A percentile compares a stretch with the other conserved stretches of the same genome.
These are phyloP conservation scores for Trichophyton simii DNA, from an alignment of 2,329 filamentous ascomycete species.

Conservation along the genomic window DNA sequence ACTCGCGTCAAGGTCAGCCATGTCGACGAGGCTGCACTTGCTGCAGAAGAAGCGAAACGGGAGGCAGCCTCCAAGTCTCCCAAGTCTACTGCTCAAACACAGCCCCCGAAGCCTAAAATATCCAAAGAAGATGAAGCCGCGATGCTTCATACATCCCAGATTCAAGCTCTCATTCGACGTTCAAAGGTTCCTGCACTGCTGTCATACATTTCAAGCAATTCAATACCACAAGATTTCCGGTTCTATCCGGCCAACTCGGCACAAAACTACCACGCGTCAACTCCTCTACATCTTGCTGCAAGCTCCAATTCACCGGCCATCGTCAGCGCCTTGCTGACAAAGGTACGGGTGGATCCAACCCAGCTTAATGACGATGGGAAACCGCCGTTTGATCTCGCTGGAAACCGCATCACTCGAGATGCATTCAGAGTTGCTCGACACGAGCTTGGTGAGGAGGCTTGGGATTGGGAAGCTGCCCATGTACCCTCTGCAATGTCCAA, in stretches of 20 bases:
- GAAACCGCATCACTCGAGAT: constrained; percentile 74
- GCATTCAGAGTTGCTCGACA: constrained; percentile 79
- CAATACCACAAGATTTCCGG: constrained; percentile 55
- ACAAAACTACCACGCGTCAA: constrained; percentile 67
- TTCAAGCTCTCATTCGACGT: constrained; percentile 75
- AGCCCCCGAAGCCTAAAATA: constrained; percentile 44
- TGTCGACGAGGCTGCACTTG: constrained; percentile 54
- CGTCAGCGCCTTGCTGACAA: constrained; percentile 62
- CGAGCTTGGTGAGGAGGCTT: constrained; percentile 63
- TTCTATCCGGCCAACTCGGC: constrained; percentile 58
- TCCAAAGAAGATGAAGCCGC: constrained; percentile 76
- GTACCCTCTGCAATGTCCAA: constrained; percentile 61
- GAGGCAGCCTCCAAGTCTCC: constrained; percentile 28
- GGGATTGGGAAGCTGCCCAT: constrained; percentile 64
- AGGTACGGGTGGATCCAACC: constrained; percentile 63
- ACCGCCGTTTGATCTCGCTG: constrained; percentile 73
- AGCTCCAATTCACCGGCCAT: constrained; percentile 66
- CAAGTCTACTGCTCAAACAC: constrained; percentile 25
- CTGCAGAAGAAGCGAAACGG: constrained; percentile 38
- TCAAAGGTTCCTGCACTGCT: constrained; percentile 81
- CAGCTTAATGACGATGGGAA: constrained; percentile 61
- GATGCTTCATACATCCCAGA: constrained; percentile 71
- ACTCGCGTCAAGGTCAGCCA: constrained; percentile 77
- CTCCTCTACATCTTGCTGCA: constrained; percentile 73
- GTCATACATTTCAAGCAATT: constrained; percentile 69